Percentiles rank a stretch among this genome's conserved stretches.
Conservation (phyloP, 805 yeast genomes). For the Kuraishia molischiana region DNA sequence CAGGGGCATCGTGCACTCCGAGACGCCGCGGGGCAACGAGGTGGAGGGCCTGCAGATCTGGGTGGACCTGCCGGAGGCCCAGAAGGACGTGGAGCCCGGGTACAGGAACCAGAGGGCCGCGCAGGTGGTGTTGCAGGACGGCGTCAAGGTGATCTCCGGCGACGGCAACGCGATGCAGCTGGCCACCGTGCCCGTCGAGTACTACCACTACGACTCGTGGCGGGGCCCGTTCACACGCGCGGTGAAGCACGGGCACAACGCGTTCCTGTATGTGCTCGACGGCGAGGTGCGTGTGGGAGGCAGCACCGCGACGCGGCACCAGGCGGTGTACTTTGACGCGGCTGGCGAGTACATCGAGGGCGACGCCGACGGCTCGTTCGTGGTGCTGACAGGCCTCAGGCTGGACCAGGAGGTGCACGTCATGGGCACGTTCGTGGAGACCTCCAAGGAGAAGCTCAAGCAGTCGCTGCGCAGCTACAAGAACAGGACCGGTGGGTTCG, state of each 20-base stretch:
- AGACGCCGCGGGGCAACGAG: slow-evolving; percentile 60
- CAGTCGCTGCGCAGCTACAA: neutral
- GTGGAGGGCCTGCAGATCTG: slow-evolving; percentile 71
- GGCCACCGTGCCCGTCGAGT: slow-evolving; percentile 75
- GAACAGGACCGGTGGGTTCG: neutral
- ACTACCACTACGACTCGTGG: slow-evolving; percentile 52
- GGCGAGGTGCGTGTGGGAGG: slow-evolving; percentile 47
- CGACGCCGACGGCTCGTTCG: slow-evolving; percentile 33
- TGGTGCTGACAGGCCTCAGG: slow-evolving; percentile 66
- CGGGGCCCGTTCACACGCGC: slow-evolving; percentile 63
- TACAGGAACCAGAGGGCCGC: slow-evolving; percentile 73
- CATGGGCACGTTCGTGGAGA: slow-evolving; percentile 87
- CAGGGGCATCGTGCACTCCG: slow-evolving; percentile 75
- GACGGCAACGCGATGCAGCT: slow-evolving; percentile 65
- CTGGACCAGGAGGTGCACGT: slow-evolving; percentile 71
- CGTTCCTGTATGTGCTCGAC: slow-evolving; percentile 57
- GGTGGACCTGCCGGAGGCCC: slow-evolving; percentile 68
- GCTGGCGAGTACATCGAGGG: slow-evolving; percentile 61
- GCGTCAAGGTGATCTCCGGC: slow-evolving; percentile 70
- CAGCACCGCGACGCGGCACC: slow-evolving; percentile 30
- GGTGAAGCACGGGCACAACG: slow-evolving; percentile 51
- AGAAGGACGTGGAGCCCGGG: slow-evolving; percentile 59
- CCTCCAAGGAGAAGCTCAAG: slow-evolving; percentile 47
- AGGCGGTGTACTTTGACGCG: slow-evolving; percentile 52
- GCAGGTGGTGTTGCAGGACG: slow-evolving; percentile 33